Evolutionary conservation across 306 rosid species (phyloP).

Genomic region (Canavalia gladiata): DNA sequence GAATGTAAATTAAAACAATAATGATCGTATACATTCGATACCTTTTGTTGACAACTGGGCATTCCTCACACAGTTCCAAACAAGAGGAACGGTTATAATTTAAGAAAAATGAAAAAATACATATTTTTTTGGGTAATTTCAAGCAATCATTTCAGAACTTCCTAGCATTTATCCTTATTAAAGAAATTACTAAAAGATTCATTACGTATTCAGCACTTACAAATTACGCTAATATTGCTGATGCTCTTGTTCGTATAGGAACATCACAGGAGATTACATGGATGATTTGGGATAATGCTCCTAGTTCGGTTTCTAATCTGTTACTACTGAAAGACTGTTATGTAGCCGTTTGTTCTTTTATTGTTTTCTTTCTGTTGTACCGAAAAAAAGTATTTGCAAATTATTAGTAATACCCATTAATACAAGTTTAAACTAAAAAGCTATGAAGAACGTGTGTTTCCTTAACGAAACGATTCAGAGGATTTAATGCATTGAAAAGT

Average conservation of each 20-base stretch:
- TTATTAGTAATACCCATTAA: background rate
- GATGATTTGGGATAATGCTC: no score
- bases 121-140: conserved; percentile 7
- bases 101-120: background rate
- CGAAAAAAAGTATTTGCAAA: background rate
- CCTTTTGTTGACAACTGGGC: conserved; percentile 1
- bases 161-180: background rate
- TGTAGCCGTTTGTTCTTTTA: no score
- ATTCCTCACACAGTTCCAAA: conserved; percentile 4
- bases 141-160: conserved; percentile 26
- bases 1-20: background rate
- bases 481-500: conserved; percentile 20
- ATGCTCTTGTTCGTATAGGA: no score
- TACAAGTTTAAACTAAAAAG: background rate
- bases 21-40: background rate
- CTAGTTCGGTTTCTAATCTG: no score
- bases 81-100: background rate
- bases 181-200: background rate
- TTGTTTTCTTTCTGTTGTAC: no score
- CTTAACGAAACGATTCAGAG: background rate
- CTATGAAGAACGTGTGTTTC: background rate
- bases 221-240: no score
- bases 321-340: no score
- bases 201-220: background rate
- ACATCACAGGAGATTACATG: no score